phyloP scores from a whole-genome alignment of 805 yeast species.

The Suhomyces kilbournensis region DNA sequence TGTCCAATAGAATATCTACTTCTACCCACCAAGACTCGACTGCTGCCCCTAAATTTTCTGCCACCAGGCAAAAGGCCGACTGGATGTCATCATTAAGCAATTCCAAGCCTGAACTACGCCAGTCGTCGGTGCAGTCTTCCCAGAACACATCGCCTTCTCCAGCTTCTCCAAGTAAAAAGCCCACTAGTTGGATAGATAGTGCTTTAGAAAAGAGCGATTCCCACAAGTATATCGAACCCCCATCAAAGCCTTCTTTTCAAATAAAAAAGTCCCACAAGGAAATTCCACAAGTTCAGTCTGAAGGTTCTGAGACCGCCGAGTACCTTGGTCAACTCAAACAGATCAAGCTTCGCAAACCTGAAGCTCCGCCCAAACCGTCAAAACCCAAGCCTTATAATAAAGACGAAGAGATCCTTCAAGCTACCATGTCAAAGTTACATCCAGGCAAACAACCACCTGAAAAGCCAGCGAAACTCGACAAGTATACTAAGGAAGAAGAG shows the following conservation, averaged over 20 bases:
- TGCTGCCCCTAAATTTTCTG: neutral
- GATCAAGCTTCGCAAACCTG: neutral
- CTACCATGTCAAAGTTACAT: constrained; percentile 1
- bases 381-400: neutral
- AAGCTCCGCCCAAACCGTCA: neutral
- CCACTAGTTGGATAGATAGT: constrained; percentile 14
- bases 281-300: constrained; percentile 9
- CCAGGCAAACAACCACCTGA: constrained; percentile 1
- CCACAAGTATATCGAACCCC: constrained; percentile 8
- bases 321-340: constrained; percentile 4
- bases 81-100: constrained; percentile 14
- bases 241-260: constrained; percentile 12
- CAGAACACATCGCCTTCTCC: neutral
- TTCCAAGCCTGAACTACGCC: constrained; percentile 7
- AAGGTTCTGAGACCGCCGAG: constrained; percentile 7
- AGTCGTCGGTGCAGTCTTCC: neutral
- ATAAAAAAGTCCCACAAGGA: constrained; percentile 8
- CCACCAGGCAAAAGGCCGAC: constrained; percentile 3
- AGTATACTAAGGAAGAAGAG: constrained; percentile 13
- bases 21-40: constrained; percentile 5
- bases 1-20: constrained; percentile 9
- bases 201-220: constrained; percentile 14
- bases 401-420: constrained; percentile 2
- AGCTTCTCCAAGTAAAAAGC: constrained; percentile 4
- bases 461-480: constrained; percentile 18